These are phyloP conservation scores for Rhodotorula sp. DNA, from an alignment of 1,284 basidiomycete genomes.

Conservation along the genomic window DNA sequence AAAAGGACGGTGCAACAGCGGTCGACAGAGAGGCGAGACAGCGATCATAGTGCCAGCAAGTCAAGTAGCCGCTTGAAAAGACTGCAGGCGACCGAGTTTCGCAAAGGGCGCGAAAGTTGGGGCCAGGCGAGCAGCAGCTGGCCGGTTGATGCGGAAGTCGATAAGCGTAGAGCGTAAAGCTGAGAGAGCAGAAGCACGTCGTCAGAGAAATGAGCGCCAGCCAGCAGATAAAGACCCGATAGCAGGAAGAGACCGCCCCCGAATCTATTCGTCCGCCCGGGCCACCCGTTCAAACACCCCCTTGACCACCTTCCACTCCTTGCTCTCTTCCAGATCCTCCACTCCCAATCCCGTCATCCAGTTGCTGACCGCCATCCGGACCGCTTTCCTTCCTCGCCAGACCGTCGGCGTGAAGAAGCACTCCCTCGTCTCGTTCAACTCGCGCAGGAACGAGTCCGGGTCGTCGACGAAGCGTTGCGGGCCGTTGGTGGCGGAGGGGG, in stretches of 20 bases:
- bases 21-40: not conserved
- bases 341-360: slow-evolving; percentile 50
- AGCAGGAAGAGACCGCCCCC: not conserved
- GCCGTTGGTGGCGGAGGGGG: slow-evolving; percentile 45
- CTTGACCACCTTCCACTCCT: slow-evolving; percentile 44
- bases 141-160: too few species aligned
- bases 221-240: not conserved
- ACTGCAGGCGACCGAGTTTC: too few species aligned
- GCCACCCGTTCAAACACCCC: slow-evolving; percentile 44
- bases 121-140: too few species aligned
- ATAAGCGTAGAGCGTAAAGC: not conserved
- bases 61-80: too few species aligned
- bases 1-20: too few species aligned
- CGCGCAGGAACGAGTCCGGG: slow-evolving; percentile 44
- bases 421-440: slow-evolving; percentile 51
- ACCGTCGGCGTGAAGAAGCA: slow-evolving; percentile 53
- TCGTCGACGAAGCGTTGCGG: slow-evolving; percentile 36
- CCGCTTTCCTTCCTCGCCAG: slow-evolving; percentile 52
- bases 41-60: too few species aligned
- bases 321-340: slow-evolving; percentile 42
- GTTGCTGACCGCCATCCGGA: slow-evolving; percentile 56
- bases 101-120: too few species aligned
- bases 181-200: not conserved
- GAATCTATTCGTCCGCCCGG: not conserved
- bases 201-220: not conserved